Conservation (phyloP, 2,329 filamentous ascomycete species). For the Fonsecaea pedrosoi region DNA sequence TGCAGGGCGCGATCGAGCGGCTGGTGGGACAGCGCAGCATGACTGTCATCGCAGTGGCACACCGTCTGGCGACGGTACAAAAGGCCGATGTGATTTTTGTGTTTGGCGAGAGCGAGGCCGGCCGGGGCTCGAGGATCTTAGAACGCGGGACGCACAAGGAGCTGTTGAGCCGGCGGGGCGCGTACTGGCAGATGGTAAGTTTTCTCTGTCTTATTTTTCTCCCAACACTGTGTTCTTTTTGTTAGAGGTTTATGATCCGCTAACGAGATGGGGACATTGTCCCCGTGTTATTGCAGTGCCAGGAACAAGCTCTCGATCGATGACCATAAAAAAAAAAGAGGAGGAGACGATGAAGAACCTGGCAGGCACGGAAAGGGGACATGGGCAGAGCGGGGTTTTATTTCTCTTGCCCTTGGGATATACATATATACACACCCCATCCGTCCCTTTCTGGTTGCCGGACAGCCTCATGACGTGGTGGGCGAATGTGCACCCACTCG, state of each 20-base stretch:
- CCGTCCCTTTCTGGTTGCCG: too few species aligned
- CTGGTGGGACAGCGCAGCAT: constrained; percentile 57
- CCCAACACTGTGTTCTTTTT: too few species aligned
- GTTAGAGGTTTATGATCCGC: too few species aligned
- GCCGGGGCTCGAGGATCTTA: constrained; percentile 54
- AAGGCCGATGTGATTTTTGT: constrained; percentile 83
- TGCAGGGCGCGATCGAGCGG: constrained; percentile 72
- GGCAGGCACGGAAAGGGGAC: too few species aligned
- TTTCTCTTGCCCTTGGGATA: too few species aligned
- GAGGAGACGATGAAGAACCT: neutral
- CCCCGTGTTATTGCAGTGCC: constrained; percentile 21
- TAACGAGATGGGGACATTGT: too few species aligned
- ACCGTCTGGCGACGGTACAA: constrained; percentile 77
- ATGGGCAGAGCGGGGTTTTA: too few species aligned
- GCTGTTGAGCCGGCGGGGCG: constrained; percentile 57
- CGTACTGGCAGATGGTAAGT: constrained; percentile 60
- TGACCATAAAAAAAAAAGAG: constrained; percentile 23
- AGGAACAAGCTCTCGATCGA: constrained; percentile 39
- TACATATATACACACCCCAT: too few species aligned
- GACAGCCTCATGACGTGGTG: too few species aligned
- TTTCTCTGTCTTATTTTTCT: constrained; percentile 44
- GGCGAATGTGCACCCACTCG: too few species aligned
- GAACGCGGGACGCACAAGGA: constrained; percentile 69
- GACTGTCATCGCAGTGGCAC: constrained; percentile 78
- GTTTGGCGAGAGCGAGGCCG: constrained; percentile 64